phyloP scores from a whole-genome alignment of 1,284 basidiomycete species.

The Cryptococcus hybrid region DNA sequence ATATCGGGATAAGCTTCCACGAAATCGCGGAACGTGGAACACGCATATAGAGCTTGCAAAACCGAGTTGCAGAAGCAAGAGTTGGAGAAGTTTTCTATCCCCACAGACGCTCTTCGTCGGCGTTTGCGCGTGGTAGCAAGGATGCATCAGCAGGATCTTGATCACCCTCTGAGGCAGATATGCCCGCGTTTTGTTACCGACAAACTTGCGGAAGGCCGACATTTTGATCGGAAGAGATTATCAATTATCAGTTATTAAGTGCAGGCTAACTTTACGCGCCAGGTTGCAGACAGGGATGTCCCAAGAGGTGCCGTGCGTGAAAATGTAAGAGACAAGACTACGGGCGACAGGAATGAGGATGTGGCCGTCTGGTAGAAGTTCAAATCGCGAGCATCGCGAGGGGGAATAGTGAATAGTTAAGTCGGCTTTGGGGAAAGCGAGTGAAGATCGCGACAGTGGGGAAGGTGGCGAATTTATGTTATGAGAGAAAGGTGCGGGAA shows the following conservation, averaged over 20 bases:
- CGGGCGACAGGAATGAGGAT: background rate
- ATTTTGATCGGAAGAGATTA: background rate
- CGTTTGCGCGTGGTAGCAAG: background rate
- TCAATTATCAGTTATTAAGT: too few relatives aligned
- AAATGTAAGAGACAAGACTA: background rate
- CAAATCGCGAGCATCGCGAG: too few relatives aligned
- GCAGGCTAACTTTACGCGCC: too few relatives aligned
- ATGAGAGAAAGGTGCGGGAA: background rate
- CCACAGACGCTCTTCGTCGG: constrained; percentile 56
- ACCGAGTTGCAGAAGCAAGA: constrained; percentile 99
- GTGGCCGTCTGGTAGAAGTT: too few relatives aligned
- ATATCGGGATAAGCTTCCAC: constrained; percentile 59
- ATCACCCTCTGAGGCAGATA: too few relatives aligned
- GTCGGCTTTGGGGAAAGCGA: too few relatives aligned
- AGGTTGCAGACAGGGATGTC: too few relatives aligned
- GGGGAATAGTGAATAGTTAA: too few relatives aligned
- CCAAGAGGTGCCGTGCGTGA: too few relatives aligned
- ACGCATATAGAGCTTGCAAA: constrained; percentile 90
- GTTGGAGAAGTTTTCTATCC: constrained; percentile 88
- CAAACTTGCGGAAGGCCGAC: background rate
- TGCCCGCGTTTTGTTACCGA: background rate
- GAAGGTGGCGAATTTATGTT: too few relatives aligned
- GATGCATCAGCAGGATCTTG: too few relatives aligned
- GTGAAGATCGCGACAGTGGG: too few relatives aligned
- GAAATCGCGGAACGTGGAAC: constrained; percentile 74